These are phyloP conservation scores for Macrophomina phaseolina DNA, from an alignment of 2,329 filamentous ascomycete species.

Conservation along the genomic window DNA sequence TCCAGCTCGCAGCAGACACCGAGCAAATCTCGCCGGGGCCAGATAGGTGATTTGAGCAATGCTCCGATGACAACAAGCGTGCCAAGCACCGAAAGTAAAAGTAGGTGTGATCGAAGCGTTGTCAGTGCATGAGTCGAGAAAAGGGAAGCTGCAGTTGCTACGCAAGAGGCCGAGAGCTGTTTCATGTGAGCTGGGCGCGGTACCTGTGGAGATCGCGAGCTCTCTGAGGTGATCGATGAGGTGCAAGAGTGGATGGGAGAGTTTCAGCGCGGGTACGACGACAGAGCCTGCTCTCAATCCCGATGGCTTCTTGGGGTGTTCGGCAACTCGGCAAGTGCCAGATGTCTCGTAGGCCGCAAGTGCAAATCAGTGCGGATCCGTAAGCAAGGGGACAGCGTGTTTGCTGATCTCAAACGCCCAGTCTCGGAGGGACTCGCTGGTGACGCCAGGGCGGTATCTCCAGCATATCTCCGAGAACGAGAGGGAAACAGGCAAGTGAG, in stretches of 20 bases:
- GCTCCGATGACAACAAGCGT: conserved; percentile 11
- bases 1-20: background rate
- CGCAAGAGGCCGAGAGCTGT: background rate
- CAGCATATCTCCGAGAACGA: conserved; percentile 5
- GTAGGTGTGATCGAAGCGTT: conserved; percentile 19
- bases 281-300: background rate
- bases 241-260: background rate
- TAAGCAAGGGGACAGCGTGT: conserved; percentile 8
- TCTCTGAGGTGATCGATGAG: background rate
- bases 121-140: conserved; percentile 17
- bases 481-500: background rate
- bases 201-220: background rate
- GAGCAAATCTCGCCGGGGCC: background rate
- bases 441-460: conserved; percentile 11
- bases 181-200: background rate
- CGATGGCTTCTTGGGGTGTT: background rate
- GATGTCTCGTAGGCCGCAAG: background rate
- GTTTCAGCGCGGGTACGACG: background rate
- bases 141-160: conserved; percentile 4
- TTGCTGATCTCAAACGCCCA: conserved; percentile 15
- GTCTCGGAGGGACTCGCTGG: background rate
- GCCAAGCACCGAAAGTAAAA: conserved; percentile 15
- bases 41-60: background rate
- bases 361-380: background rate
- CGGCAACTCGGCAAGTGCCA: background rate